Evolutionary conservation across 2,329 filamentous ascomycete genomes (phyloP).

Genomic region (Diplodia sapinea): DNA sequence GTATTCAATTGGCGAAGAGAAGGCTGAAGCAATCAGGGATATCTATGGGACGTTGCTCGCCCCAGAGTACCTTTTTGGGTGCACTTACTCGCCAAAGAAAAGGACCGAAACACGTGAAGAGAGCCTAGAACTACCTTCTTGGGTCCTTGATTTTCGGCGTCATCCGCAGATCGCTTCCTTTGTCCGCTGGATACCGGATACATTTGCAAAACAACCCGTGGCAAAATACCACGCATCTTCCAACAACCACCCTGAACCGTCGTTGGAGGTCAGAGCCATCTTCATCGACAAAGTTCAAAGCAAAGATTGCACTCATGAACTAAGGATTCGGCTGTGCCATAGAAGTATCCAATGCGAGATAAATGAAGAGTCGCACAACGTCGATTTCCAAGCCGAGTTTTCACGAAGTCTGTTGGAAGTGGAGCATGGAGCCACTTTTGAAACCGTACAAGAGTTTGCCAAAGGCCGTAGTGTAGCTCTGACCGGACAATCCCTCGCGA

Average conservation of each 20-base stretch:
- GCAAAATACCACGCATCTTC: neutral
- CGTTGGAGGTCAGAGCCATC: neutral
- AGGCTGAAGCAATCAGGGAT: neutral
- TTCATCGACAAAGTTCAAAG: neutral
- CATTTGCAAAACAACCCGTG: neutral
- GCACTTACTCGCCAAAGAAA: too few relatives aligned
- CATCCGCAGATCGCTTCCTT: neutral
- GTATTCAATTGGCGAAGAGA: neutral
- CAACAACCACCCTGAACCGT: accelerated
- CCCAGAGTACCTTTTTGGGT: neutral
- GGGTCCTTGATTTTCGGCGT: neutral
- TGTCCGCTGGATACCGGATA: neutral
- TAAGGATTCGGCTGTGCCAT: neutral
- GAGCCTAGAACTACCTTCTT: neutral
- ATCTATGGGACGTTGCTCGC: neutral
- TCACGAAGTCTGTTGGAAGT: accelerated
- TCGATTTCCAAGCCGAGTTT: neutral
- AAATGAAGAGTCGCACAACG: too few relatives aligned
- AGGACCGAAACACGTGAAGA: too few relatives aligned
- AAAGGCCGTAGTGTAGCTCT: neutral
- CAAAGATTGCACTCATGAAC: too few relatives aligned
- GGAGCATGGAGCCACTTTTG: neutral
- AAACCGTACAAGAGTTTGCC: neutral
- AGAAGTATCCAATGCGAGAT: accelerated
- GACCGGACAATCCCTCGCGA: neutral